Base-by-base conservation (phyloP, 495 filamentous ascomycete genomes). In the Daldinia vernicosa region DNA sequence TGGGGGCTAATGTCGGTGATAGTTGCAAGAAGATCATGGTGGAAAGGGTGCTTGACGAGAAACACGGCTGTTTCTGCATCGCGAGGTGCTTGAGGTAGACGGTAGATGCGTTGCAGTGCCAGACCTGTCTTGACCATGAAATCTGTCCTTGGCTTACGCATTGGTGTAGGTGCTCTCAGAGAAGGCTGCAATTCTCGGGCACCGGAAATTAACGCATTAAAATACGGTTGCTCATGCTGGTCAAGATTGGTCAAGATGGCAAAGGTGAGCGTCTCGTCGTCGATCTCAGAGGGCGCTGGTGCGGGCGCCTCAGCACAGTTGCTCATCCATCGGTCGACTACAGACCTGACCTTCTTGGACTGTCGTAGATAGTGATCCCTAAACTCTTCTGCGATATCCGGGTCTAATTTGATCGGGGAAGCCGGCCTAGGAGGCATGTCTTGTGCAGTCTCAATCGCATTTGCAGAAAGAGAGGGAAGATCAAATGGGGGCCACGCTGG, bases 211-310 rank as follows among this genome's bases (percentile, higher is more conserved):
- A 98, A 81, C 6, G 91, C 89, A 69, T 89, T 92, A 82, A 95
- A 97, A 33, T 90, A 83, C 0, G 89, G 89, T 40, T 92, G 86
- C 69, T 94, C 86, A n/a, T 90, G 85, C 24, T 86, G 82, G 57
- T 93, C 87, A 8, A 98, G 87, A 72, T 93, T 92, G 24, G 94
- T 98, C 56, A 97, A 83, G 79, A 98, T 96, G 58, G 94, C 93
- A 77, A 98, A 98, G 14, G 90, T 91, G 26, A 98, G 77, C 0
- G 94, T 98, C 77, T 97, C 94, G 66, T 97, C 93, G 74, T 98
- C 94, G 1, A 96, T 90, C 64, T 96, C 94, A 52, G 90, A 86
- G 0, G 93, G 93, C 6, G 91, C 90, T 52, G 88, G 90, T 9
- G 88, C 90, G 2, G 89, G 85, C 6, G 86, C 83, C 47, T 91